Evolutionary conservation across 495 filamentous ascomycete genomes (phyloP).

Genomic region (Glarea lozoyensis): DNA sequence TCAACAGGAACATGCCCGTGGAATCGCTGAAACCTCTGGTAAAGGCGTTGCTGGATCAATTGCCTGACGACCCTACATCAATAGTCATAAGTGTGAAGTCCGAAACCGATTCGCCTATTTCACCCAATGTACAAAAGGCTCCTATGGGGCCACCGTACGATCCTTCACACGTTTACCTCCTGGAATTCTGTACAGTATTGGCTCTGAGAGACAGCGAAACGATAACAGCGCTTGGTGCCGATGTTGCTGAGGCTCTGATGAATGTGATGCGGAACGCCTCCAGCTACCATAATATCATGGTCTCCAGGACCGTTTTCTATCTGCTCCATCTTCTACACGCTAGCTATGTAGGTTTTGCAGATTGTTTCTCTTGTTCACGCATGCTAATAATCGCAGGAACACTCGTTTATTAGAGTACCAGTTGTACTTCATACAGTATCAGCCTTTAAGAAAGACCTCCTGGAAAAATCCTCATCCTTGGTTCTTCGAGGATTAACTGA

Average conservation of each 20-base stretch:
- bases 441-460: constrained; percentile 65
- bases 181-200: constrained; percentile 83
- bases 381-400: constrained; percentile 49
- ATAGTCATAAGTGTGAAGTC: constrained; percentile 82
- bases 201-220: constrained; percentile 69
- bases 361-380: neutral
- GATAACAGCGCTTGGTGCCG: constrained; percentile 61
- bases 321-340: constrained; percentile 73
- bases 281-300: constrained; percentile 67
- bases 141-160: constrained; percentile 62
- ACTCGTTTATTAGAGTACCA: constrained; percentile 86
- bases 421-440: constrained; percentile 88
- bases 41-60: constrained; percentile 63
- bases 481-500: constrained; percentile 69
- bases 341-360: constrained; percentile 63
- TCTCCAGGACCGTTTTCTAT: constrained; percentile 81
- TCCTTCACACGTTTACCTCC: constrained; percentile 73
- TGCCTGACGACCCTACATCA: constrained; percentile 77
- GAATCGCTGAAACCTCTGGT: constrained; percentile 59
- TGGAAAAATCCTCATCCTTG: constrained; percentile 66
- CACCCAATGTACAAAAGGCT: constrained; percentile 49
- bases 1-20: constrained; percentile 55
- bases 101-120: constrained; percentile 51
- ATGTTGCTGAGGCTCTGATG: constrained; percentile 70
- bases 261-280: constrained; percentile 68